Evolutionary conservation across 164 flowering plant genomes (phyloP).

Genomic region (Berberis vulgaris): DNA sequence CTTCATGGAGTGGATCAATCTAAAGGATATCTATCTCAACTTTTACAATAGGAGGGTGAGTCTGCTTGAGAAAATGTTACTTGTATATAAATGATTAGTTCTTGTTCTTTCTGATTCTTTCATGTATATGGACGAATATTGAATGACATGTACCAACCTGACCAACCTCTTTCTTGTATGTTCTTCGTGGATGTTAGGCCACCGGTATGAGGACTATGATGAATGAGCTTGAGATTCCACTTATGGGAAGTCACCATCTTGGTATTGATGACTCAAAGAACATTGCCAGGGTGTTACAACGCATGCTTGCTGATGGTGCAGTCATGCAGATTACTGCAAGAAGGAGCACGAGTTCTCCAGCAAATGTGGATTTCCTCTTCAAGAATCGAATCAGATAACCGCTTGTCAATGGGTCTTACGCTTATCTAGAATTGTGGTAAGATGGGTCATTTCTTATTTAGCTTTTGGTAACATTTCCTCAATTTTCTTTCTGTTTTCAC

Average conservation of each 20-base stretch:
- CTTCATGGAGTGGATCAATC: constrained; percentile 94
- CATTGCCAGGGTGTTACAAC: constrained; percentile 75
- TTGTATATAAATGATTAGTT: neutral
- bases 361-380: constrained; percentile 53
- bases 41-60: constrained; percentile 76
- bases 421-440: neutral
- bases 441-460: neutral
- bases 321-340: constrained; percentile 64
- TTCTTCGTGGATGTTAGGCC: constrained; percentile 42
- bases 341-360: constrained; percentile 35
- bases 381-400: constrained; percentile 43
- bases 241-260: constrained; percentile 89
- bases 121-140: too few relatives aligned
- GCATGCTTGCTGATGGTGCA: constrained; percentile 83
- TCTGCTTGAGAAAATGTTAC: neutral
- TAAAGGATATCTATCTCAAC: constrained; percentile 80
- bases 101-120: neutral
- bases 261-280: constrained; percentile 94
- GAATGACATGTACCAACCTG: too few relatives aligned
- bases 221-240: constrained; percentile 51
- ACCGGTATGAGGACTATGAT: constrained; percentile 91
- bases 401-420: neutral
- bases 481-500: neutral
- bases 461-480: constrained; percentile 14
- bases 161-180: neutral